These are phyloP conservation scores for Phytophthora quininea DNA, from an alignment of 352 stramenopile species.

Conservation along the genomic window DNA sequence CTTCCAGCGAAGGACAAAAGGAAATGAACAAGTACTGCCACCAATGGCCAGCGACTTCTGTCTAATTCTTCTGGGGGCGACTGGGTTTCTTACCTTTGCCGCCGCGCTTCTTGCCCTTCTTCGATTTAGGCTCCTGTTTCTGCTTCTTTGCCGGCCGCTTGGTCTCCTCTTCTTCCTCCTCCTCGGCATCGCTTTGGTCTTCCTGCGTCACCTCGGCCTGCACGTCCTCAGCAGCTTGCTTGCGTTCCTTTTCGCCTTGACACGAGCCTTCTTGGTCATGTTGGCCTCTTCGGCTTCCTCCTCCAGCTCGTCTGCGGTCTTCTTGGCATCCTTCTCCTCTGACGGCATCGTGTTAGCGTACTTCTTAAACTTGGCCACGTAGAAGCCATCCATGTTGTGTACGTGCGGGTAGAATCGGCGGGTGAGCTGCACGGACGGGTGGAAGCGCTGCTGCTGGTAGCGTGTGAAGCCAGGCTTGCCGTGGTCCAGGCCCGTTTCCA, in stretches of 20 bases:
- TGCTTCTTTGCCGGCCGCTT: conserved; percentile 51
- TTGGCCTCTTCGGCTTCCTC: conserved; percentile 73
- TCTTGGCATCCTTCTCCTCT: conserved; percentile 78
- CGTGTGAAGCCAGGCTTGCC: conserved; percentile 92
- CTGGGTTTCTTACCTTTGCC: conserved; percentile 52
- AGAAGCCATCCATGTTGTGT: conserved; percentile 99
- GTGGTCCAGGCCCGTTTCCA: conserved; percentile 97
- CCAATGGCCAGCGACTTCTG: conserved; percentile 15
- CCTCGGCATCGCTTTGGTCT: conserved; percentile 54
- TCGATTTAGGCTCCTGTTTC: conserved; percentile 46
- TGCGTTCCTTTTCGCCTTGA: conserved; percentile 77
- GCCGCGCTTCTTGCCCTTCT: conserved; percentile 37
- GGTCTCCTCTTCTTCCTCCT: conserved; percentile 40
- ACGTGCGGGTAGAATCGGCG: conserved; percentile 99
- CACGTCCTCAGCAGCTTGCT: conserved; percentile 78
- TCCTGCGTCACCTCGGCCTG: conserved; percentile 68
- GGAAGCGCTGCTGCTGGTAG: conserved; percentile 98
- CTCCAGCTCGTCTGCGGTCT: conserved; percentile 70
- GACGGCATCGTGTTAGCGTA: conserved; percentile 92
- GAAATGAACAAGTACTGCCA: conserved; percentile 20
- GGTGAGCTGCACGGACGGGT: conserved; percentile 95
- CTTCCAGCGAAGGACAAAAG: conserved; percentile 21
- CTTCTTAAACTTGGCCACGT: conserved; percentile 99
- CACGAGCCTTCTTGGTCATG: conserved; percentile 85
- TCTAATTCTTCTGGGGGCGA: conserved; percentile 53